Evolutionary conservation across 164 flowering plant genomes (phyloP).

Genomic region (Nymphaea thermarum): DNA sequence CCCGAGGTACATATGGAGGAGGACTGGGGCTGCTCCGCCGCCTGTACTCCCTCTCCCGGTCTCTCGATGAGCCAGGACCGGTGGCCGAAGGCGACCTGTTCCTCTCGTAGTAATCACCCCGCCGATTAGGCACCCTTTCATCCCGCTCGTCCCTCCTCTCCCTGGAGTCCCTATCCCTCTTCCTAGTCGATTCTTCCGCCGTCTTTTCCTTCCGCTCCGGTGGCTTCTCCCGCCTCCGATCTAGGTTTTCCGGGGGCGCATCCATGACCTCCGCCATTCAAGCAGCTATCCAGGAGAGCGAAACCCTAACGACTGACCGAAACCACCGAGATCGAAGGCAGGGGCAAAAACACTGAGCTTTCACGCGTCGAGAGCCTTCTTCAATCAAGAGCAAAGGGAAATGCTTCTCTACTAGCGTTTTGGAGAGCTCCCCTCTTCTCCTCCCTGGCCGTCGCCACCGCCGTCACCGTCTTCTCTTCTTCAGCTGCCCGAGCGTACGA

Average conservation of each 20-base stretch:
- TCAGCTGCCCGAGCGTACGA: too few species aligned
- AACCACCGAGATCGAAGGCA: too few species aligned
- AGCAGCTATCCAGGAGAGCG: too few species aligned
- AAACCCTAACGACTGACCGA: too few species aligned
- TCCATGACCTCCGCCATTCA: slow-evolving; percentile 67
- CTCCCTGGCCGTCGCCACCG: too few species aligned
- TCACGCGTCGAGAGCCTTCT: too few species aligned
- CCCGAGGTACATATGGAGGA: slow-evolving; percentile 41
- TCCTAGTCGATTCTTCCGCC: slow-evolving; percentile 15
- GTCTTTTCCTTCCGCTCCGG: slow-evolving; percentile 23
- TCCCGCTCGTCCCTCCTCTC: slow-evolving; percentile 12
- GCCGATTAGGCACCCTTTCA: slow-evolving; percentile 8
- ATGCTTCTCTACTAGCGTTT: too few species aligned
- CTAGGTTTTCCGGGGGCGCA: slow-evolving; percentile 45
- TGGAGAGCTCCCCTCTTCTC: too few species aligned
- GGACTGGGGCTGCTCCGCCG: slow-evolving; percentile 48
- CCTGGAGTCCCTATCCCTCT: slow-evolving; percentile 27
- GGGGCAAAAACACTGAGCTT: too few species aligned
- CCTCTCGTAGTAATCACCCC: slow-evolving; percentile 6
- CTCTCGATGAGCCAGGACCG: neutral
- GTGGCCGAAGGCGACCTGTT: too few species aligned
- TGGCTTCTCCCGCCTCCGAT: slow-evolving; percentile 30
- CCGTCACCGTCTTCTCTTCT: too few species aligned
- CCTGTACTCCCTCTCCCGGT: slow-evolving; percentile 38
- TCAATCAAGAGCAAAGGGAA: too few species aligned